Percentiles rank a stretch among this genome's conserved stretches.
Conservation (phyloP, 495 filamentous ascomycete genomes). For the Xylaria telfairii region DNA sequence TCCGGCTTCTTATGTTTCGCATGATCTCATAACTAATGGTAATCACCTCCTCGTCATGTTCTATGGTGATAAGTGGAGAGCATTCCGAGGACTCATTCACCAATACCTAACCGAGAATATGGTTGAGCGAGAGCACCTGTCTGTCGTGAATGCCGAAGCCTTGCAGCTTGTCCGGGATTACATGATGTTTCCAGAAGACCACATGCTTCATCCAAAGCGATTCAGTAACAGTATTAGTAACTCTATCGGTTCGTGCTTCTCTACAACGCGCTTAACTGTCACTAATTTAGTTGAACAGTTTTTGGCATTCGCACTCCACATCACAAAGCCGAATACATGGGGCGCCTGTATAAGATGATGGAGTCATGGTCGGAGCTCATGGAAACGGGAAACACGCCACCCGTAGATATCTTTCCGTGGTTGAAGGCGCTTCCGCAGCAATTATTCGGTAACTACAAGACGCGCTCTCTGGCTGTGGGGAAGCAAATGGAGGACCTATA, state of each 20-base stretch:
- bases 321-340: neutral
- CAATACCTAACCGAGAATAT: constrained; percentile 42
- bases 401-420: constrained; percentile 49
- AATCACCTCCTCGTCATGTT: constrained; percentile 47
- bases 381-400: constrained; percentile 51
- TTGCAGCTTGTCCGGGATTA: constrained; percentile 48
- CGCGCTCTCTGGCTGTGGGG: constrained; percentile 36
- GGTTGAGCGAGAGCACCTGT: constrained; percentile 45
- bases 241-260: constrained; percentile 32
- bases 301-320: constrained; percentile 10
- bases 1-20: constrained; percentile 45
- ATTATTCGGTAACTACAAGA: constrained; percentile 44
- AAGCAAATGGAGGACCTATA: constrained; percentile 48
- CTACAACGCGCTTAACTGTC: neutral
- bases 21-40: constrained; percentile 41
- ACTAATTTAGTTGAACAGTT: neutral
- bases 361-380: constrained; percentile 48
- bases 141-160: constrained; percentile 48
- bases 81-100: constrained; percentile 43
- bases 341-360: constrained; percentile 48
- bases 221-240: constrained; percentile 48
- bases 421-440: constrained; percentile 46
- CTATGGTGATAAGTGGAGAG: constrained; percentile 42
- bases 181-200: constrained; percentile 39
- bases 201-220: constrained; percentile 49